Evolutionary conservation across 768 basidiomycete genomes (phyloP).

Genomic region (Tulasnella sp.): DNA sequence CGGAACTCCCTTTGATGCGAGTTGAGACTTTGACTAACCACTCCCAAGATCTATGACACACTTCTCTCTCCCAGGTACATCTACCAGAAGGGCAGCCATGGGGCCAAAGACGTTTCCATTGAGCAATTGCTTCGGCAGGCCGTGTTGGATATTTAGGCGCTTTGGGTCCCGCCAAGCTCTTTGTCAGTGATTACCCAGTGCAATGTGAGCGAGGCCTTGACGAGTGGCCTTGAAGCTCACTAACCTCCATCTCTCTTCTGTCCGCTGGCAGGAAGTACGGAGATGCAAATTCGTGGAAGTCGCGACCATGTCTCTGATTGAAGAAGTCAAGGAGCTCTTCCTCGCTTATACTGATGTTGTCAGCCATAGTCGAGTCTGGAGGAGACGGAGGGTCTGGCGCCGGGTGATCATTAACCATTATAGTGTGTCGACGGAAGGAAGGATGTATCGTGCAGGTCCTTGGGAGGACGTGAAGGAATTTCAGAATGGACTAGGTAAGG

Average conservation of each 20-base stretch:
- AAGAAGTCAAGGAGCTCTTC: neutral
- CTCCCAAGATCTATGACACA: no score
- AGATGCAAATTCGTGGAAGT: neutral
- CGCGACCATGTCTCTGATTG: neutral
- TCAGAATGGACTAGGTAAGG: no score
- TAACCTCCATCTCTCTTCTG: neutral
- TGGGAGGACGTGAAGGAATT: no score
- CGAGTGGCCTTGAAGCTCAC: neutral
- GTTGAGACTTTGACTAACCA: slow-evolving; percentile 2
- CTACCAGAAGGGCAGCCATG: neutral
- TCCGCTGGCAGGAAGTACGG: slow-evolving; percentile 10
- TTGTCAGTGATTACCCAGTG: neutral
- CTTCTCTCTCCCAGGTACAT: no score
- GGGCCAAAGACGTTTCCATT: neutral
- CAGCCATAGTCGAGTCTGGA: neutral
- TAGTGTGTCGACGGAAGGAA: neutral
- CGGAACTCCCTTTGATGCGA: neutral
- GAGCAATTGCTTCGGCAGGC: neutral
- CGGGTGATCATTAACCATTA: neutral
- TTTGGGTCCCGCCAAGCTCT: neutral
- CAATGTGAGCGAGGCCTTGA: no score
- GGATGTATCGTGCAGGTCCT: neutral
- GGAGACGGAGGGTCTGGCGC: neutral
- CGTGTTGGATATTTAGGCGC: slow-evolving; percentile 7
- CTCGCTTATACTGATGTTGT: neutral